Base-by-base conservation (phyloP, 441 rosid genomes). In the Euphorbia celastroides region DNA sequence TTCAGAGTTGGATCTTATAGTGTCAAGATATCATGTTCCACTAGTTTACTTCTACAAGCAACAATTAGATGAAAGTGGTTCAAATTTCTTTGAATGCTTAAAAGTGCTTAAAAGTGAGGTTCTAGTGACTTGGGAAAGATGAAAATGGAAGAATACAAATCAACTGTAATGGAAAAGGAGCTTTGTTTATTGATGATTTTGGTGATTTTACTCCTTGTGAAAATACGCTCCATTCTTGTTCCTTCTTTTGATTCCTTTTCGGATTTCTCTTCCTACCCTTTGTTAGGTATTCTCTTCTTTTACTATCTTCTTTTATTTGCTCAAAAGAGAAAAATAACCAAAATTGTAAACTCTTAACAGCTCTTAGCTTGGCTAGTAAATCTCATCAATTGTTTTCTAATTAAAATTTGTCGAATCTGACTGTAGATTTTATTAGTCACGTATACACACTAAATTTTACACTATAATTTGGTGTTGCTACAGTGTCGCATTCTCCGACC, bases 121-220 rank as follows among this genome's bases (percentile, higher is more conserved):
- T 55, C 78, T 85, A 0, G 83, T 74, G 87, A 28, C 16, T 83
- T 26, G 61, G 60, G 19, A 57, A 48, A 27, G 80, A 74, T 25
- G 77, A 64, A 22, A 65, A 62, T 30, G 83, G 58, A 9, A 50
- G 69, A 50, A 25, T 36, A 17, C 7, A 31, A 17, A 59, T 68
- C 0, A 6, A 46, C 2, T 59, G 71, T 10, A 68, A 68, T 36
- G 17, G 12, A 0, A 7, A 50, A 10, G 65, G 59, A 23, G 59
- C 36, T 31, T 0, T 48, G 10, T 50, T 68, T 2, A 19, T 48
- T 22, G 50, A 68, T 31, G 59, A 68, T 23, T 16, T 68, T 5
- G 64, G 50, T 22, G 65, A 59, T 34, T 68, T 60, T 19, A 59
- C 65, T 23, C 62, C 38, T 4, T 1, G 6, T 12, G 30, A 1